Conservation (phyloP, 805 yeast species). For the Candida corydali region DNA sequence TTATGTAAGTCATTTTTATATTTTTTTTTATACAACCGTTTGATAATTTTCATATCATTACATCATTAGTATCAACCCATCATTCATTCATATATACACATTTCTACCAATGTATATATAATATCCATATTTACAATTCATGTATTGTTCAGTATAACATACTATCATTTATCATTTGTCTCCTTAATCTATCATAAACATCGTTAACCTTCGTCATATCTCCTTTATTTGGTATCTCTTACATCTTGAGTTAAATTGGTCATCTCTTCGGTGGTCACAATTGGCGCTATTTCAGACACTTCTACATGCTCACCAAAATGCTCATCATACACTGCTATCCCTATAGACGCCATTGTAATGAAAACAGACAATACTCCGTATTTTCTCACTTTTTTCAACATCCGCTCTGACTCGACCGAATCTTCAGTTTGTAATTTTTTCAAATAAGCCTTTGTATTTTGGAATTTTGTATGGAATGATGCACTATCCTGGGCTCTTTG, state of each 20-base stretch:
- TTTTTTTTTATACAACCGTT: no score
- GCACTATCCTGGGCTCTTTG: slow-evolving; percentile 4
- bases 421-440: slow-evolving; percentile 32
- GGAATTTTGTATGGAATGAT: background rate
- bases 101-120: no score
- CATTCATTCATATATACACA: no score
- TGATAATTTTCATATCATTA: no score
- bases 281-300: background rate
- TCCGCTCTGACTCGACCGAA: slow-evolving; percentile 24
- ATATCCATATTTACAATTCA: no score
- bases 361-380: slow-evolving; percentile 24
- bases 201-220: no score
- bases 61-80: no score
- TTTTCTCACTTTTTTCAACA: slow-evolving; percentile 19
- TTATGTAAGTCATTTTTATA: no score
- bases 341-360: slow-evolving; percentile 23
- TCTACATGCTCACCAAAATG: slow-evolving; percentile 2
- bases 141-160: no score
- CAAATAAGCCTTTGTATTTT: slow-evolving; percentile 19
- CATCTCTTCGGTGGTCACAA: background rate
- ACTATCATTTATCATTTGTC: no score
- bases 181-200: no score
- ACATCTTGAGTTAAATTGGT: slow-evolving; percentile 21
- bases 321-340: slow-evolving; percentile 16
- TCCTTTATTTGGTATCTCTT: no score